phyloP scores from a whole-genome alignment of 768 basidiomycete genomes.

The Leccinum uliginosum region DNA sequence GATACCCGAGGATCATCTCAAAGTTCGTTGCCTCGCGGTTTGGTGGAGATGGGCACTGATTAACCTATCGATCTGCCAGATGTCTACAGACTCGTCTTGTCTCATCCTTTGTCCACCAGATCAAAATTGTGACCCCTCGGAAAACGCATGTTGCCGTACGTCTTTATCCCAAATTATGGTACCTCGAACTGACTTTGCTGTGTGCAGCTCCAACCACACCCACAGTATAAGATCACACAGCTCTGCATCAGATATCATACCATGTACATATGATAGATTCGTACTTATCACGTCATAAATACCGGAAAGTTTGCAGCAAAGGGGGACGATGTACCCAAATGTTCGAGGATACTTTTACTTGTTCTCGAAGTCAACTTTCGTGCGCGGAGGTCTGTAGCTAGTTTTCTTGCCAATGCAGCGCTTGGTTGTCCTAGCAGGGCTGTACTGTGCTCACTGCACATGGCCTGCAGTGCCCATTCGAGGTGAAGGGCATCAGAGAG shows the following conservation, averaged over 20 bases:
- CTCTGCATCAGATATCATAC: slow-evolving; percentile 5
- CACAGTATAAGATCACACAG: slow-evolving; percentile 37
- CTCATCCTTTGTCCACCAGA: slow-evolving; percentile 70
- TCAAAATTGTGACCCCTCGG: slow-evolving; percentile 58
- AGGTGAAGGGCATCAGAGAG: slow-evolving; percentile 66
- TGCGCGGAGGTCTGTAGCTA: slow-evolving; percentile 58
- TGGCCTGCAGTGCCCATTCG: slow-evolving; percentile 61
- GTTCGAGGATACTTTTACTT: slow-evolving; percentile 52
- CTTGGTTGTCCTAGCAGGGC: slow-evolving; percentile 59
- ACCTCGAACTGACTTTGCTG: neutral
- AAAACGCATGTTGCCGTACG: slow-evolving; percentile 81
- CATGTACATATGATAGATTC: slow-evolving; percentile 4
- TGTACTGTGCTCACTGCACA: slow-evolving; percentile 43
- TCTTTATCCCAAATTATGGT: slow-evolving; percentile 13
- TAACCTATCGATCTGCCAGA: slow-evolving; percentile 31
- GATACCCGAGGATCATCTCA: slow-evolving; percentile 44
- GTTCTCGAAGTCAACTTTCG: slow-evolving; percentile 45
- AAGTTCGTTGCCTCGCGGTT: slow-evolving; percentile 34
- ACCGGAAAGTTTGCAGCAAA: slow-evolving; percentile 75
- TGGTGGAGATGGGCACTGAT: neutral
- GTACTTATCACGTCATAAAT: slow-evolving; percentile 35
- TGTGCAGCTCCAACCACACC: slow-evolving; percentile 42
- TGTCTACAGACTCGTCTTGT: slow-evolving; percentile 53
- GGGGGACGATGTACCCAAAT: slow-evolving; percentile 54
- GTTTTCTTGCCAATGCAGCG: slow-evolving; percentile 56